These are phyloP conservation scores for Fusarium buxicola DNA, from an alignment of 2,329 filamentous ascomycete genomes.

Conservation along the genomic window DNA sequence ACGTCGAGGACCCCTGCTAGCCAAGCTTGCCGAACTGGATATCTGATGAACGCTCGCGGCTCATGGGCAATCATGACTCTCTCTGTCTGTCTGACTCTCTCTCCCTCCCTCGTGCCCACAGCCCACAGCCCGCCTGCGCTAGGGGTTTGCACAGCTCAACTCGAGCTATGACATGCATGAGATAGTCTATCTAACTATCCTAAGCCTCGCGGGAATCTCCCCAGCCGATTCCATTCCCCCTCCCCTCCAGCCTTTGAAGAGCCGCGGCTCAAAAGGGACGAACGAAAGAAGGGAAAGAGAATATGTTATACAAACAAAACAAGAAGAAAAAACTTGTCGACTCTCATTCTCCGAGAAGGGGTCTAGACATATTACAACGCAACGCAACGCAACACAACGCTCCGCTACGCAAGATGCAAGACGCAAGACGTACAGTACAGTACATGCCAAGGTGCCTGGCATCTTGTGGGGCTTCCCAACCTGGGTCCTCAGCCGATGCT, in stretches of 20 bases:
- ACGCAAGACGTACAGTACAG: conserved; percentile 33
- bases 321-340: background rate
- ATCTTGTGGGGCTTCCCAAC: conserved; percentile 38
- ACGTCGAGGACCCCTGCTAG: conserved; percentile 22
- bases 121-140: conserved; percentile 4
- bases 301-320: no score
- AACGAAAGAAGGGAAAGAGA: no score
- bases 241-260: no score
- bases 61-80: conserved; percentile 13
- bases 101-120: conserved; percentile 7
- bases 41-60: conserved; percentile 24
- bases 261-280: no score
- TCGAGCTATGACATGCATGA: conserved; percentile 24
- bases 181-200: background rate
- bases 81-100: conserved; percentile 2
- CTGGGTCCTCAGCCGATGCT: conserved; percentile 45
- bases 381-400: conserved; percentile 5
- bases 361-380: background rate
- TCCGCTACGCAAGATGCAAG: conserved; percentile 24
- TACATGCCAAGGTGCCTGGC: conserved; percentile 39
- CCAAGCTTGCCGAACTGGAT: conserved; percentile 2
- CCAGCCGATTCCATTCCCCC: background rate
- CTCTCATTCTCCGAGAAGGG: no score
- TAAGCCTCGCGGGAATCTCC: background rate
- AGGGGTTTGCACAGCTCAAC: conserved; percentile 2